Percentiles rank a stretch among this genome's conserved stretches.
phyloP scores from a whole-genome alignment of 83 land plant genomes.

The Picea abies region DNA sequence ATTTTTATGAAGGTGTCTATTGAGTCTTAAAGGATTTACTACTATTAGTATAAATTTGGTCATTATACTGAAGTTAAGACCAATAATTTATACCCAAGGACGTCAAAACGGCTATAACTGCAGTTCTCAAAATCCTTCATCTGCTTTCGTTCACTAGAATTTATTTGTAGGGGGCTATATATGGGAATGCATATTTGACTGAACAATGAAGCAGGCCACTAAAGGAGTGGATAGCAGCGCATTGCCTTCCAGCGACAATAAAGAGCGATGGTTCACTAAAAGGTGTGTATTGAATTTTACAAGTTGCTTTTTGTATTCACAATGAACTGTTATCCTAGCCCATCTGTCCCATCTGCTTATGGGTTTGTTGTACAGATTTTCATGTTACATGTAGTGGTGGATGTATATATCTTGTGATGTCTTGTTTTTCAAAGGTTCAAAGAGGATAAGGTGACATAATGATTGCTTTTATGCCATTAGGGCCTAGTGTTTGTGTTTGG shows the following conservation, averaged over 20 bases:
- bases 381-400: not conserved
- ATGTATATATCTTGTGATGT: not conserved
- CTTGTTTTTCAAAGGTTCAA: constrained; percentile 12
- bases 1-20: not conserved
- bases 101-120: not conserved
- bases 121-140: not conserved
- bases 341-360: not conserved
- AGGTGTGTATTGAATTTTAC: constrained; percentile 35
- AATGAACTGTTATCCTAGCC: not conserved
- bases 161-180: constrained; percentile 1
- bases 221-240: constrained; percentile 69
- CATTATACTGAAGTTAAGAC: not conserved
- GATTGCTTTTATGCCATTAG: constrained; percentile 5
- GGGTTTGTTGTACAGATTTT: not conserved
- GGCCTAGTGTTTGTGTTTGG: constrained; percentile 49
- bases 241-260: constrained; percentile 36
- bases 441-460: constrained; percentile 21
- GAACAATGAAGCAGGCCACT: constrained; percentile 52
- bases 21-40: not conserved
- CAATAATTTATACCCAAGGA: not conserved
- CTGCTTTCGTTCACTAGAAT: not conserved
- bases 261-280: constrained; percentile 44
- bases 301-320: not conserved
- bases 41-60: not conserved
- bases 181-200: not conserved